These are phyloP conservation scores for Salvia sclarea DNA, from an alignment of 305 asterid species.

Conservation along the genomic window DNA sequence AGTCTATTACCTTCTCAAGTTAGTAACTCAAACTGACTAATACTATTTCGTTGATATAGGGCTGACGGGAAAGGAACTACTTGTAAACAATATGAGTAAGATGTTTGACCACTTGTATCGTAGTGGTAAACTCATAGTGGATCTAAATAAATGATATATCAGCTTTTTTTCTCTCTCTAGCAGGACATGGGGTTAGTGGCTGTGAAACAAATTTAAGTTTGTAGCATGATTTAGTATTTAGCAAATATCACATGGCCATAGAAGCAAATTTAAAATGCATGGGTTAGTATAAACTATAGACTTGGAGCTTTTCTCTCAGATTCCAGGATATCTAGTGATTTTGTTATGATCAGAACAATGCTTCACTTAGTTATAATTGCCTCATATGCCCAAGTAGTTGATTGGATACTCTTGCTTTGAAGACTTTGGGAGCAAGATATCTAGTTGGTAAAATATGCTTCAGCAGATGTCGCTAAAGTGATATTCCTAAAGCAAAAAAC, in stretches of 20 bases:
- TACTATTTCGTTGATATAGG: background rate
- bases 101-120: conserved; percentile 11
- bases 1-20: conserved; percentile 9
- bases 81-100: background rate
- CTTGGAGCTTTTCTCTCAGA: background rate
- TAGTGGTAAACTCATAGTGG: background rate
- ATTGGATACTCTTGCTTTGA: background rate
- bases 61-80: background rate
- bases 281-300: background rate
- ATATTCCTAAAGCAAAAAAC: conserved; percentile 3
- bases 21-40: conserved; percentile 3
- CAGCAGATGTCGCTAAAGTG: conserved; percentile 13
- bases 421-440: background rate
- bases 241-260: conserved; percentile 6
- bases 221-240: background rate
- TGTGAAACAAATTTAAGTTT: background rate
- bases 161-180: background rate
- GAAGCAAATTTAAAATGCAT: background rate
- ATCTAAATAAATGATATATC: background rate
- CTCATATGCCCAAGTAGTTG: conserved; percentile 13
- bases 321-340: background rate
- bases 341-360: background rate
- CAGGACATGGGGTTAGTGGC: background rate
- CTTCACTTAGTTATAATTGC: conserved; percentile 1
- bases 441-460: conserved; percentile 7